Evolutionary conservation across 495 filamentous ascomycete species (phyloP).

Genomic region (Amphirosellinia nigrospora): DNA sequence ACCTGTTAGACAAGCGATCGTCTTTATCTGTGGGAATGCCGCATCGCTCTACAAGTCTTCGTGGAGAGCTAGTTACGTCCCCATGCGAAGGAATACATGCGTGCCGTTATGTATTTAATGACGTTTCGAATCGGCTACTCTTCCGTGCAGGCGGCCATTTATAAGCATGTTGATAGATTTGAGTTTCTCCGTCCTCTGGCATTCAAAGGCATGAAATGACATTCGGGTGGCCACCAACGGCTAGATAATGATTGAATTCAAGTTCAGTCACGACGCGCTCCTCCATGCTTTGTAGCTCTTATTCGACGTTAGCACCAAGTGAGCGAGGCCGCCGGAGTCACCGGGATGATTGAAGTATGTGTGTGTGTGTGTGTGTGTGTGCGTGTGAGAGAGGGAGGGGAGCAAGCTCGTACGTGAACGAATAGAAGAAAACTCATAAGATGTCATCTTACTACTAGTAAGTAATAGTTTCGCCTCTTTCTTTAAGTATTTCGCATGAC

Average conservation of each 20-base stretch:
- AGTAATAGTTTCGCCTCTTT: not conserved
- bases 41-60: not conserved
- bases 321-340: not conserved
- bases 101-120: not conserved
- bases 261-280: not conserved
- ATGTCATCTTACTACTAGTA: constrained; percentile 3
- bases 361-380: no score
- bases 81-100: no score
- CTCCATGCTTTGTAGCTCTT: not conserved
- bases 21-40: not conserved
- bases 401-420: not conserved
- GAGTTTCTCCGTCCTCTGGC: not conserved
- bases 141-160: not conserved
- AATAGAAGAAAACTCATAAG: not conserved
- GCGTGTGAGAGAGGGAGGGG: not conserved
- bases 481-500: not conserved
- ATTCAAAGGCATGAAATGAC: not conserved
- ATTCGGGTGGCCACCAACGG: not conserved
- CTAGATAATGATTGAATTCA: not conserved
- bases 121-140: not conserved
- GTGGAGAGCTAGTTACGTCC: not conserved
- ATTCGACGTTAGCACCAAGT: not conserved
- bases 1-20: not conserved
- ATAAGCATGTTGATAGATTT: not conserved
- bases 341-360: not conserved